A percentile compares a stretch with the other conserved stretches of the same genome.
Conservation (phyloP, 192 early-diverging fungal genomes). For the Rhizophagus sp. region DNA sequence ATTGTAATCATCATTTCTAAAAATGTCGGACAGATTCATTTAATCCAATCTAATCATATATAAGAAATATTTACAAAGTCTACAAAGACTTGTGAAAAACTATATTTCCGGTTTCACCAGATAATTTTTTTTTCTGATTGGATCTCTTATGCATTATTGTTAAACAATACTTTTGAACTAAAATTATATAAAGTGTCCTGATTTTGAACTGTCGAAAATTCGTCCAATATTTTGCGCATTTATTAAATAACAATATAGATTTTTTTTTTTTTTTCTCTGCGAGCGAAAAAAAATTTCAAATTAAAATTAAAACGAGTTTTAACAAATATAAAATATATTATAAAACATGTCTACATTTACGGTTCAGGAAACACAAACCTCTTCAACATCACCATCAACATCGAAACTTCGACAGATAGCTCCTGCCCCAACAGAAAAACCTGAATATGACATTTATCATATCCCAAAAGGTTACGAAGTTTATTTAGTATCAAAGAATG, state of each 20-base stretch:
- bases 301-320: neutral
- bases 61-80: neutral
- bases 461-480: constrained; percentile 31
- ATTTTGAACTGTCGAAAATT: neutral
- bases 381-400: neutral
- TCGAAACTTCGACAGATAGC: constrained; percentile 23
- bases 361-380: neutral
- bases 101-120: neutral
- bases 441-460: constrained; percentile 29
- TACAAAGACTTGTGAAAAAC: neutral
- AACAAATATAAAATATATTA: too few species aligned
- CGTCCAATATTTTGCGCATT: neutral
- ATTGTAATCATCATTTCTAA: neutral
- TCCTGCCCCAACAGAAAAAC: constrained; percentile 19
- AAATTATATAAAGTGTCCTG: neutral
- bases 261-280: neutral
- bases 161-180: neutral
- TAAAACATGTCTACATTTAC: neutral
- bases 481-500: constrained; percentile 16
- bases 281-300: neutral
- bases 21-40: neutral
- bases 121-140: neutral
- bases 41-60: neutral
- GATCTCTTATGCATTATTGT: neutral
- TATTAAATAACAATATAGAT: neutral